A percentile compares a stretch with the other conserved stretches of the same genome.
These are phyloP conservation scores for Bipolaris gigantea DNA, from an alignment of 2,329 filamentous ascomycete genomes.

Conservation along the genomic window DNA sequence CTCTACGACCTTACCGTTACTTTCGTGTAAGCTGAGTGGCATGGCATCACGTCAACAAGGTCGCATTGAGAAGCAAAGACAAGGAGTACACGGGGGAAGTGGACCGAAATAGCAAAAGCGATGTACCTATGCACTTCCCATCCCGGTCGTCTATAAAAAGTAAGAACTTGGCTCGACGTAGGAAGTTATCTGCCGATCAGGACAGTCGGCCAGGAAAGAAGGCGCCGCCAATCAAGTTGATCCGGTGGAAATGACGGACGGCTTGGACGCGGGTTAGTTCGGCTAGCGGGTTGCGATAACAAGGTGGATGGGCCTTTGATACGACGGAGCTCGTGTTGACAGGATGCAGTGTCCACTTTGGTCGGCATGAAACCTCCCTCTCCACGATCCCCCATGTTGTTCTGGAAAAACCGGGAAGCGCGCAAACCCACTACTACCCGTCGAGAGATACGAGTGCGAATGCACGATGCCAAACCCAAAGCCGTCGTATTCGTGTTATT, in stretches of 20 bases:
- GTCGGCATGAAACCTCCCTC: no score
- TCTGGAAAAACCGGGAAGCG: no score
- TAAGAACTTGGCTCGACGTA: background rate
- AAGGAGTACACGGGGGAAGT: background rate
- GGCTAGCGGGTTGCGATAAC: background rate
- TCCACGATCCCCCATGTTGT: no score
- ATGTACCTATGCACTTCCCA: background rate
- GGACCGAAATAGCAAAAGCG: background rate
- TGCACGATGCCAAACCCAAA: no score
- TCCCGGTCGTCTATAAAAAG: background rate
- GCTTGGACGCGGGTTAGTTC: background rate
- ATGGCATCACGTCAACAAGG: background rate
- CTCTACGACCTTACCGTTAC: background rate
- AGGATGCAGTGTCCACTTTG: no score
- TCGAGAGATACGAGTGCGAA: no score
- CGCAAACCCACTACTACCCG: no score
- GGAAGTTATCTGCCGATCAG: background rate
- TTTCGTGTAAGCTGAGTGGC: background rate
- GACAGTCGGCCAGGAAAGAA: background rate
- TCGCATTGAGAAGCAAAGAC: background rate
- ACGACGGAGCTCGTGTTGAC: background rate
- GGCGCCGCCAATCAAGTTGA: background rate
- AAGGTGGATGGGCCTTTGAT: background rate
- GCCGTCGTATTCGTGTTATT: background rate
- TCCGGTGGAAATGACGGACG: background rate